Percentiles rank a stretch among this genome's conserved stretches.
These are phyloP conservation scores for Xylariaceae sp. DNA, from an alignment of 2,329 filamentous ascomycete species.

Conservation along the genomic window DNA sequence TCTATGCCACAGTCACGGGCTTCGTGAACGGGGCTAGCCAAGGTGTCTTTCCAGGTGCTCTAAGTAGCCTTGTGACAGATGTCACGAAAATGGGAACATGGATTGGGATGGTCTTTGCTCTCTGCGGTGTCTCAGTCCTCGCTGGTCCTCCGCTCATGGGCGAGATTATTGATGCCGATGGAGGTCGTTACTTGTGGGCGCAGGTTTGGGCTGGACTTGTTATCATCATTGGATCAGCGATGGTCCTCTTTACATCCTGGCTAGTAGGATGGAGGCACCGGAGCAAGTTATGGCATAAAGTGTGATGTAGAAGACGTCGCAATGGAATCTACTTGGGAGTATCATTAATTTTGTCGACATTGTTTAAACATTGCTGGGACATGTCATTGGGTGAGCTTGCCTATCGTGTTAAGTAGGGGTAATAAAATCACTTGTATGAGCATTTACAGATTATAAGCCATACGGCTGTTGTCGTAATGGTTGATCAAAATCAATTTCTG, in stretches of 20 bases:
- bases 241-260: conserved; percentile 14
- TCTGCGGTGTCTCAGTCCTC: conserved; percentile 29
- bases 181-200: conserved; percentile 24
- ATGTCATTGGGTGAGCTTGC: too few relatives aligned
- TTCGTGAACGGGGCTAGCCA: conserved; percentile 31
- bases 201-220: conserved; percentile 27
- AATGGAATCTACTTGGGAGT: too few relatives aligned
- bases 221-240: conserved; percentile 17
- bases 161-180: conserved; percentile 27
- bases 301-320: background rate
- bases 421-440: background rate
- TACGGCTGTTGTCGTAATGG: background rate
- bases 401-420: background rate
- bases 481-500: background rate
- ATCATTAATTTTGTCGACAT: too few relatives aligned
- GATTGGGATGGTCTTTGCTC: conserved; percentile 29
- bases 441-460: background rate
- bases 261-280: conserved; percentile 1
- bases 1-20: conserved; percentile 27
- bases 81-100: conserved; percentile 29
- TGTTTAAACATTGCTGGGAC: too few relatives aligned
- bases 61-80: conserved; percentile 25
- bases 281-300: conserved; percentile 2
- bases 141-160: conserved; percentile 30
- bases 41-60: conserved; percentile 28